phyloP scores from a whole-genome alignment of 768 basidiomycete species.

The Mrakia blollopis region DNA sequence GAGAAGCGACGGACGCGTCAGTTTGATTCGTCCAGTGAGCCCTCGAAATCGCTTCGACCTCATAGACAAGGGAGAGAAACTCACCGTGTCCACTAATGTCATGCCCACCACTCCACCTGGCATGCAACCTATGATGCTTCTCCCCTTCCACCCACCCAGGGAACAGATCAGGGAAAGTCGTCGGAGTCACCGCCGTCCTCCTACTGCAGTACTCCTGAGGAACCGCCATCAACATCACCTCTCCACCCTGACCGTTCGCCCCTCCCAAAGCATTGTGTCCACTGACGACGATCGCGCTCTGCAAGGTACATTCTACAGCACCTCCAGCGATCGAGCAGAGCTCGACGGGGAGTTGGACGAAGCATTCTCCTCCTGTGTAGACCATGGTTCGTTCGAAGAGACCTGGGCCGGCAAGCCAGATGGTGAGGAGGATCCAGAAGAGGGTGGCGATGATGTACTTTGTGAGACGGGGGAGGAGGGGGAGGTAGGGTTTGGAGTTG shows the following conservation, averaged over 20 bases:
- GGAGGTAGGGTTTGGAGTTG: background rate
- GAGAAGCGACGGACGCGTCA: too few species aligned
- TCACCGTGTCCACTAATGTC: conserved; percentile 24
- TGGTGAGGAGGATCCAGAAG: conserved; percentile 30
- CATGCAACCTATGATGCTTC: conserved; percentile 21
- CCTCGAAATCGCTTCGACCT: background rate
- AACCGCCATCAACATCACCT: conserved; percentile 14
- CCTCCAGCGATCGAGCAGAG: conserved; percentile 11
- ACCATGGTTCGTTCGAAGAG: conserved; percentile 30
- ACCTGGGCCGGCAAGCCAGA: conserved; percentile 29
- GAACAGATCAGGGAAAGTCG: conserved; percentile 15
- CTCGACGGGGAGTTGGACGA: conserved; percentile 12
- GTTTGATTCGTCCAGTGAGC: background rate
- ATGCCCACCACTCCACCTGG: conserved; percentile 30
- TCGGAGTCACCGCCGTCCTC: conserved; percentile 1
- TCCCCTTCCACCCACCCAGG: background rate
- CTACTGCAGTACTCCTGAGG: conserved; percentile 20
- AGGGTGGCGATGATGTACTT: conserved; percentile 23
- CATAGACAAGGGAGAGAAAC: background rate
- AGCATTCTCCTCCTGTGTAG: conserved; percentile 29
- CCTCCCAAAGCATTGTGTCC: conserved; percentile 5
- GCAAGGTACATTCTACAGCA: conserved; percentile 15
- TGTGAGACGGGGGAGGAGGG: conserved; percentile 7
- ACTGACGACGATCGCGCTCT: conserved; percentile 9
- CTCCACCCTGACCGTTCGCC: background rate